Base-by-base conservation (phyloP, 495 filamentous ascomycete species). In the Penicillium macrosclerotiorum region DNA sequence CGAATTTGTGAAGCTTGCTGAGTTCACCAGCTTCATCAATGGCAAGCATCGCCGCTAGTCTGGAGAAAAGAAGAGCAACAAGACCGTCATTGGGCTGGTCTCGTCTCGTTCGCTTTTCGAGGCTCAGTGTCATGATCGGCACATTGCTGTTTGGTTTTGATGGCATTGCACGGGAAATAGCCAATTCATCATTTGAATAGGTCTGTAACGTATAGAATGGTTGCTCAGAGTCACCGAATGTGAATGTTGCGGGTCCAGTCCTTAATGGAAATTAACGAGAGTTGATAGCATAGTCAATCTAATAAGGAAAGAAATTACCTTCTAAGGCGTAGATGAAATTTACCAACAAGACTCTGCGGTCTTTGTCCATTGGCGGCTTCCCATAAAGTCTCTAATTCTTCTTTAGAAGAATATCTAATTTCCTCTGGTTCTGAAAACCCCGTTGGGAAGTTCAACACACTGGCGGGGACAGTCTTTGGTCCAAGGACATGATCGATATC, bases 41-140 rank as follows among this genome's bases (percentile, higher is more conserved):
- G 3, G 82, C 85, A 32, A 88, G 77, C 54, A 85, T 81, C 3
- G 84, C 77, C 1, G 88, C 87, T 11, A 82, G 73, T 17, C 76
- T 72, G 0, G 88, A 85, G 63, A 85, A 88, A 23, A 92, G 75
- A n/a, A 82, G 73, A 0, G 84, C 80, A n/a, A 90, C 74, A 3
- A 89, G 75, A 6, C 84, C 85, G 57, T 87, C 81, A 48, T 83
- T 74, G 12, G 79, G 82, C 9, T 74, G 76, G 6, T 82, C 69
- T 3, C 77, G 75, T 4, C 81, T 77, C 9, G 62, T 60, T 2
- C 71, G 70, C 24, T 79, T 76, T 53, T 85, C 83, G 8, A 89
- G 68, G 1, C 71, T 77, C 4, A 86, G 77, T 43, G 60, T 68
- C 50, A 88, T 72, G 2, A 85, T 80, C 1, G 72, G 69, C 4